Base-by-base conservation (phyloP, 2,329 filamentous ascomycete genomes). In the Anisogramma anomala region DNA sequence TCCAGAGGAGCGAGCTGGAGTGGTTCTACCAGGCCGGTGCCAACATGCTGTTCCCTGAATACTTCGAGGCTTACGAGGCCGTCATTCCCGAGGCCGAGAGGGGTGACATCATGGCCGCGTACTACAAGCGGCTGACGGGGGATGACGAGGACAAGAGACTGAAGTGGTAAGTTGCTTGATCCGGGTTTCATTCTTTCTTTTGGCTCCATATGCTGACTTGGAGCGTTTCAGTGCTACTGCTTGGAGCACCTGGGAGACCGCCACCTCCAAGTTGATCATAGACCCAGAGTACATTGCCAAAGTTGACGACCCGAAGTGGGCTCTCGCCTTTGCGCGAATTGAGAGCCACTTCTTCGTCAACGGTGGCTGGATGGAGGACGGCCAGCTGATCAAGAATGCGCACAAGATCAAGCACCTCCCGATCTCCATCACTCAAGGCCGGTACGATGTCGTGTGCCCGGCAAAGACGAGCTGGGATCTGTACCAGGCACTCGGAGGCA, bases 371-470 rank as follows among this genome's bases (percentile, higher is more conserved):
- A 49, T 68, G 49, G 54, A 59, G 35, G 62, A 66, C 11, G 62
- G 60, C 0, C 61, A 66, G 41, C 48, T 68, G 25, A 47, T 57
- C 15, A 36, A 48, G 13, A 51, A 54, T 9, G 52, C 52, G 2
- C 42, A 50, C 23, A 55, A 54, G 37, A 55, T 58, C 42, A 50
- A 48, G 34, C 52, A 55, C 40, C 40, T 56, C 3, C 51, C 55
- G 3, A 56, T 52, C 11, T 48, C 55, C 8, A 65, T 68, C 28
- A 55, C 67, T 11, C 64, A 68, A 46, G 65, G 65, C 1, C 56
- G 65, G n/a, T 65, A 66, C 38, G 65, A 67, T 50, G 50, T 67
- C 11, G 59, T 67, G 3, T 67, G 64, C 45, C 62, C 65, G 4
- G 57, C 63, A 3, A 56, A 59, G 41, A 63, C 61, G 14, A 61